These are phyloP conservation scores for Podila horticola DNA, from an alignment of 192 early-diverging fungal species.

Conservation along the genomic window DNA sequence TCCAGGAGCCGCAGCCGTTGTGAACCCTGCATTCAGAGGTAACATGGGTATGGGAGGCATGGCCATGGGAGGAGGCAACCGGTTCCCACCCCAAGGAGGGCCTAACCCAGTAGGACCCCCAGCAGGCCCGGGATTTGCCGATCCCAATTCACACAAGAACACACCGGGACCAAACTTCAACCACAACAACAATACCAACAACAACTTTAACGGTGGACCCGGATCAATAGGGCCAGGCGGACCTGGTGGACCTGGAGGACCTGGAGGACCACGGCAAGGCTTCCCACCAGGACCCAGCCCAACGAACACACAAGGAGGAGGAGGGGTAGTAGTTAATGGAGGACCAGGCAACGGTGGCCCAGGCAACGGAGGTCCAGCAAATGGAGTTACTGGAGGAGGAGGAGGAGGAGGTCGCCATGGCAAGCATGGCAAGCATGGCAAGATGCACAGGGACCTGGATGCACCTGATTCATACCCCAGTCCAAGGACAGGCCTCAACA, in stretches of 20 bases:
- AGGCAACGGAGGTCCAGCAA: neutral
- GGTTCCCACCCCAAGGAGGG: slow-evolving; percentile 3
- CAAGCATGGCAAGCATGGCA: slow-evolving; percentile 22
- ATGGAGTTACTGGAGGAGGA: neutral
- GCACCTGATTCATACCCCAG: slow-evolving; percentile 42
- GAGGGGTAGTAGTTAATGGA: neutral
- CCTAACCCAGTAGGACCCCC: neutral
- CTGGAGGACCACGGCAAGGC: slow-evolving; percentile 3
- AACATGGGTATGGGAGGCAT: neutral
- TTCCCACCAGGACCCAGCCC: neutral
- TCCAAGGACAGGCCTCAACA: slow-evolving; percentile 33
- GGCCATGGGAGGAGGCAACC: neutral
- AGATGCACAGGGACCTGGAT: slow-evolving; percentile 37
- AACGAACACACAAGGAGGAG: neutral
- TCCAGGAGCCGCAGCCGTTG: neutral
- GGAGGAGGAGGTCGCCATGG: slow-evolving; percentile 7
- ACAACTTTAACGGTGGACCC: neutral
- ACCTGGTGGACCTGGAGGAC: slow-evolving; percentile 6
- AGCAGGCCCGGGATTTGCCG: neutral
- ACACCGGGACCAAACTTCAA: neutral
- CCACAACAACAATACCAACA: neutral
- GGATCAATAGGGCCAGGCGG: slow-evolving; percentile 1
- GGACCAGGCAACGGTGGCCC: neutral
- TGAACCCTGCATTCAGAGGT: slow-evolving; percentile 31
- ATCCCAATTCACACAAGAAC: neutral